Percentiles rank a stretch among this genome's conserved stretches.
Evolutionary conservation across 805 yeast species (phyloP).

Genomic region (Candida tallmaniae): DNA sequence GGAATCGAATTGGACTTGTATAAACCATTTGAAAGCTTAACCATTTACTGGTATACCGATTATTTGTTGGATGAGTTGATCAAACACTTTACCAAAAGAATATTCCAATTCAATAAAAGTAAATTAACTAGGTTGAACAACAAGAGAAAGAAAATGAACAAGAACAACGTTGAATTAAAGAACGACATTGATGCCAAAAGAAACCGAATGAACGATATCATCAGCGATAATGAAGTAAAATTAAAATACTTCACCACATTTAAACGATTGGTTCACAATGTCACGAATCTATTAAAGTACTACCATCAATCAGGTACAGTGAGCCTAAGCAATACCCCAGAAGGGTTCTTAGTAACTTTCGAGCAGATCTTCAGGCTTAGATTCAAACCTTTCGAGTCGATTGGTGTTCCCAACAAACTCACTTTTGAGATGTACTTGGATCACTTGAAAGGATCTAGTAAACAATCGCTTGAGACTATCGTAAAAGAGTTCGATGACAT

Average conservation of each 20-base stretch:
- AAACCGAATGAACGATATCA: conserved; percentile 4
- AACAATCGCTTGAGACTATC: conserved; percentile 2
- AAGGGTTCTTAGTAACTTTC: conserved; percentile 5
- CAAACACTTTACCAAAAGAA: conserved; percentile 43
- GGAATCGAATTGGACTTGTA: conserved; percentile 77
- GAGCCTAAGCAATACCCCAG: conserved; percentile 3
- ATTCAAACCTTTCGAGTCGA: conserved; percentile 13
- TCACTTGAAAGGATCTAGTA: neutral
- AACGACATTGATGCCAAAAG: conserved; percentile 10
- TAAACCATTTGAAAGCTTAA: conserved; percentile 61
- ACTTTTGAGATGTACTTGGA: conserved; percentile 4
- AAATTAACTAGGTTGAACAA: conserved; percentile 8
- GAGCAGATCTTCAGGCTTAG: conserved; percentile 11
- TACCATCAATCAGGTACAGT: conserved; percentile 5
- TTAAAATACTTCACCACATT: conserved; percentile 6
- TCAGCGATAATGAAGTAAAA: conserved; percentile 1
- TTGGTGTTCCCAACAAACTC: conserved; percentile 11
- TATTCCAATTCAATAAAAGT: conserved; percentile 13
- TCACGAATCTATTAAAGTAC: conserved; percentile 4
- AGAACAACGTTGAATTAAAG: conserved; percentile 1
- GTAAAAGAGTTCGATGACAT: conserved; percentile 2
- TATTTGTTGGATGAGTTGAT: conserved; percentile 39
- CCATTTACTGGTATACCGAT: conserved; percentile 65
- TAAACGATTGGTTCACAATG: conserved; percentile 1
- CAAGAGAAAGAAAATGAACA: conserved; percentile 11